Conservation (phyloP, 108 stramenopile species). For the Bacterosira constricta region DNA sequence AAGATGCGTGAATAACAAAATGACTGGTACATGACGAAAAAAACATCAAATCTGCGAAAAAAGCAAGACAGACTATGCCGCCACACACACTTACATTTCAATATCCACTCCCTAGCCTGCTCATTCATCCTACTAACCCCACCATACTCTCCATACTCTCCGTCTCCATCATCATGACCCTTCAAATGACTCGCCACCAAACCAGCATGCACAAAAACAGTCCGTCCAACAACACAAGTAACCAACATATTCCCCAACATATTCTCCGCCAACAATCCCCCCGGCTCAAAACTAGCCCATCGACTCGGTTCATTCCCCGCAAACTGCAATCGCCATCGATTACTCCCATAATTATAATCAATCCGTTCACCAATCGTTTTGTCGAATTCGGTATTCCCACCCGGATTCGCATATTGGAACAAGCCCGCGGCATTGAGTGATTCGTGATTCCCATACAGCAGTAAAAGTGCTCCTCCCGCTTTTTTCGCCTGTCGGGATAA, state of each 20-base stretch:
- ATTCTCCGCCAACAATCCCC: conserved; percentile 56
- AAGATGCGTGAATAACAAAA: no score
- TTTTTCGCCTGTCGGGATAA: conserved; percentile 62
- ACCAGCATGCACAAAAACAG: conserved; percentile 83
- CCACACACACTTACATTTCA: not conserved
- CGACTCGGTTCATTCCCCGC: conserved; percentile 72
- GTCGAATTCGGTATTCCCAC: conserved; percentile 67
- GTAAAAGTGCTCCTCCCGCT: conserved; percentile 55
- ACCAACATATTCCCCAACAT: conserved; percentile 77
- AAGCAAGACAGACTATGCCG: not conserved
- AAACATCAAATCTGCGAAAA: not conserved
- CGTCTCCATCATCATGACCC: conserved; percentile 1
- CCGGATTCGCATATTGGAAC: conserved; percentile 68
- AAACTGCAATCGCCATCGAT: conserved; percentile 73
- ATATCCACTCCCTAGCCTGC: conserved; percentile 60
- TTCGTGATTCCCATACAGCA: conserved; percentile 83
- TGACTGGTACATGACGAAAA: no score
- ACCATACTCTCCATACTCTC: conserved; percentile 18
- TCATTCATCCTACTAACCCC: conserved; percentile 69
- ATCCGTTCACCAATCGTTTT: conserved; percentile 23
- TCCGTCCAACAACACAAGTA: conserved; percentile 63
- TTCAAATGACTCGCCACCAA: conserved; percentile 63
- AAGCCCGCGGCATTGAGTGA: conserved; percentile 70
- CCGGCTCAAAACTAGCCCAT: conserved; percentile 77
- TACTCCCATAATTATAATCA: conserved; percentile 41